Conservation (phyloP, 164 flowering plant species). For the Macadamia tetraphylla region DNA sequence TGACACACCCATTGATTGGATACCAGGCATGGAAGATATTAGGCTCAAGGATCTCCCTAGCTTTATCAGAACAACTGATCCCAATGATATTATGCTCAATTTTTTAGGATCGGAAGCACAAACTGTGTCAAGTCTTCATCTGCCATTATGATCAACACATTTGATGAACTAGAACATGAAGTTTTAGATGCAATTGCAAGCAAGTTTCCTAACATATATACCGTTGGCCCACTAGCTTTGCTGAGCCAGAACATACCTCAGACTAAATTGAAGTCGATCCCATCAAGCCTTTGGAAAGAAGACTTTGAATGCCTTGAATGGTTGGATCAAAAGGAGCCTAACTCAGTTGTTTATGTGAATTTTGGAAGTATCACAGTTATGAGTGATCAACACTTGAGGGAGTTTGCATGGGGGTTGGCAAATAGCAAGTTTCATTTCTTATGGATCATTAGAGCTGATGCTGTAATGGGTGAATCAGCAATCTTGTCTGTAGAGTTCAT, state of each 20-base stretch:
- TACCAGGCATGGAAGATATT: slow-evolving; percentile 25
- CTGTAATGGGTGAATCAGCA: no score
- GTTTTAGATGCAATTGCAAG: slow-evolving; percentile 13
- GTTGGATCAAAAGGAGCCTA: no score
- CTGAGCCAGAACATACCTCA: slow-evolving; percentile 2
- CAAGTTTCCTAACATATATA: slow-evolving; percentile 4
- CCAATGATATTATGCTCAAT: slow-evolving; percentile 14
- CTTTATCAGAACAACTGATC: slow-evolving; percentile 18
- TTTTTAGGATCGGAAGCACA: slow-evolving; percentile 5
- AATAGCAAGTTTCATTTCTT: no score
- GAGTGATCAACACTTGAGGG: no score
- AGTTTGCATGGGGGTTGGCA: no score
- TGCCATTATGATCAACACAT: slow-evolving; percentile 20
- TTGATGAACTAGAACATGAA: slow-evolving; percentile 15
- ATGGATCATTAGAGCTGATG: no score
- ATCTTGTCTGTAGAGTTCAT: no score
- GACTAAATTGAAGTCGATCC: not conserved
- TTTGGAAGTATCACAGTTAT: no score
- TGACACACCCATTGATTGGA: slow-evolving; percentile 29
- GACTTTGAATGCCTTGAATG: no score
- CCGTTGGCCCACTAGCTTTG: slow-evolving; percentile 25
- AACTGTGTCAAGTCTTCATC: slow-evolving; percentile 6
- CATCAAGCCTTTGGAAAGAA: slow-evolving; percentile 10
- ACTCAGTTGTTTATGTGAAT: no score
- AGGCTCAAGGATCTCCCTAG: slow-evolving; percentile 29